Evolutionary conservation across 768 basidiomycete genomes (phyloP).

Genomic region (Kwoniella dendrophila): DNA sequence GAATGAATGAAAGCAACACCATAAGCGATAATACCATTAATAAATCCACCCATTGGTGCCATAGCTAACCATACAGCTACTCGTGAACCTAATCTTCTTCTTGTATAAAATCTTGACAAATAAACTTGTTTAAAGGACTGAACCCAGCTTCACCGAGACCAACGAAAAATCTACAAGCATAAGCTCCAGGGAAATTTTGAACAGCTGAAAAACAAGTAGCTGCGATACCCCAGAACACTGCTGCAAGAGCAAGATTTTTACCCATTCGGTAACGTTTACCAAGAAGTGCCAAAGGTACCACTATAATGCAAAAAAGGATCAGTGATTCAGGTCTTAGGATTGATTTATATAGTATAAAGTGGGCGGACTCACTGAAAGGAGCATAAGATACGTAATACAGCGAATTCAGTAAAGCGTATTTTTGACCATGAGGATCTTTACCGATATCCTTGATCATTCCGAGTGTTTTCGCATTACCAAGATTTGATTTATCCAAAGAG

Average conservation of each 20-base stretch:
- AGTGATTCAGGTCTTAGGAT: no score
- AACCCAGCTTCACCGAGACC: slow-evolving; percentile 58
- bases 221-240: slow-evolving; percentile 28
- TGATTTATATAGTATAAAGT: no score
- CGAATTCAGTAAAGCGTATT: slow-evolving; percentile 27
- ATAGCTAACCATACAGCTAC: slow-evolving; percentile 19
- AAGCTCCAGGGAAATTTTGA: slow-evolving; percentile 16
- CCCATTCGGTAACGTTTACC: slow-evolving; percentile 26
- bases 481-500: slow-evolving; percentile 33
- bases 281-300: slow-evolving; percentile 25
- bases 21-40: slow-evolving; percentile 27
- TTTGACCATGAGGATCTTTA: slow-evolving; percentile 22
- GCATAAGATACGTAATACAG: slow-evolving; percentile 29
- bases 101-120: slow-evolving; percentile 57
- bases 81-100: slow-evolving; percentile 11
- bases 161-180: slow-evolving; percentile 22
- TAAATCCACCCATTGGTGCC: slow-evolving; percentile 45
- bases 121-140: slow-evolving; percentile 60
- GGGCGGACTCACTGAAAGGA: slow-evolving; percentile 27
- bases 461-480: slow-evolving; percentile 35
- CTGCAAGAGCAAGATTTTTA: slow-evolving; percentile 14
- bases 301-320: neutral
- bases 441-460: slow-evolving; percentile 31
- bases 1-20: slow-evolving; percentile 45
- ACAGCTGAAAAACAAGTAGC: slow-evolving; percentile 27